Evolutionary conservation across 345 rosid species (phyloP), one percentile per base, ranked within the genome.

Genomic region (Eucalyptus tenuipes): DNA sequence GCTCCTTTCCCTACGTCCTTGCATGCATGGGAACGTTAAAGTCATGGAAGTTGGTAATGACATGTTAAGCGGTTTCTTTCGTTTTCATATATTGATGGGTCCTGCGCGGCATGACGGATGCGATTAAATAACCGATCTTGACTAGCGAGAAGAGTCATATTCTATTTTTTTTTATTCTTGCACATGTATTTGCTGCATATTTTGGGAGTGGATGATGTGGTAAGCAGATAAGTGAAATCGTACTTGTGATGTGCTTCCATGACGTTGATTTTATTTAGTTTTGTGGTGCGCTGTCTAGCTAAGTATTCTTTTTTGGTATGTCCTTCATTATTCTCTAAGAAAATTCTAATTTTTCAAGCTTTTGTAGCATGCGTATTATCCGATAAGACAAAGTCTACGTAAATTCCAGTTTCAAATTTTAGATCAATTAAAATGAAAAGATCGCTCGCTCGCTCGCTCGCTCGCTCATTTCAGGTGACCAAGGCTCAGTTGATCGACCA

Each of bases 401-500:
- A 13, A 64, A 64, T 66, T 31, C 40, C 25, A 68, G 33, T 50
- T n/a, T 8, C 27, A 5, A 44, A 71, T 15, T 42, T 37, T 4
- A 18, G 18, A 37, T 71, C 81, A 71, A 68, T 37, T 10, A 37
- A 71, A n/a, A 64, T n/a, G 40, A n/a, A 64, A n/a, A 31, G 40
- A n/a, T 64, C 40, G 68, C 68, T 59, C 68, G 18, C 75, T 71
- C 40, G 68, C 68, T 59, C 68, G 18, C 75, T 71, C 25, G 25
- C 45, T 75, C 27, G 47, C 47, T 20, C 49, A n/a, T 87, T 82
- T 86, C 88, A 97, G 99, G 98, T 96, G 88, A 95, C 92, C 9
- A 98, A 88, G 85, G 96, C 95, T 66, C 93, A 95, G 89, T 95
- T 97, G 92, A 93, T 97, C 27, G 96, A 94, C 20, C 85, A 89